Base-by-base conservation (phyloP, 805 yeast species). In the Grigorovia jiainica region DNA sequence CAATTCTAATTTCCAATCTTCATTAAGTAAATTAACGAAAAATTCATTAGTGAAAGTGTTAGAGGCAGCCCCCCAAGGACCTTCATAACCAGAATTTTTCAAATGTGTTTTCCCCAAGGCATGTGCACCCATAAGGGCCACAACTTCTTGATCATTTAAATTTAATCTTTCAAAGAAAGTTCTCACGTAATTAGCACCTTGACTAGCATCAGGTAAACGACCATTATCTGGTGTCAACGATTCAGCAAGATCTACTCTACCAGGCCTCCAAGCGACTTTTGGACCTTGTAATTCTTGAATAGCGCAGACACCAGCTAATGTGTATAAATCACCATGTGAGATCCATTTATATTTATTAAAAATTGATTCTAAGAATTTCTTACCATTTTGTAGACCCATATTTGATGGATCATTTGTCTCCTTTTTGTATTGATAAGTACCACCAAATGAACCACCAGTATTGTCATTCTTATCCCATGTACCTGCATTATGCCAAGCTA, bases 401-500 rank as follows among this genome's bases (percentile, higher is more conserved):
- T 83, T 82, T 39, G 81, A 77, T 8, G 69, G 68, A 49, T 77
- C 82, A 36, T 58, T 54, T 36, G 68, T 66, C 55, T 79, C 85
- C 42, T 70, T 60, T 23, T 60, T 58, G 57, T 55, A 70, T 51
- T 71, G 67, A 73, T 79, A 77, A 11, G 87, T 79, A 37, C 86
- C 87, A 35, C 87, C 86, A 52, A 70, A 78, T 1, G 85, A 76
- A 2, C 87, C 86, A 35, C 85, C 86, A 2, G 79, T 60, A 36
- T 72, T 68, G 17, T 67, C 64, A n/a, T 61, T 58, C 49, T 66
- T 66, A 53, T 84, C 86, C 61, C 70, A 87, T 16, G 92, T 83
- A n/a, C 94, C 95, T 43, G 85, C 74, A 29, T 81, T 75, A 58
- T 86, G 95, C 95, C 95, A 86, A 21, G 95, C 82, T 42, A 84